phyloP scores from a whole-genome alignment of 163 green algal species.

The Prototheca cutis region DNA sequence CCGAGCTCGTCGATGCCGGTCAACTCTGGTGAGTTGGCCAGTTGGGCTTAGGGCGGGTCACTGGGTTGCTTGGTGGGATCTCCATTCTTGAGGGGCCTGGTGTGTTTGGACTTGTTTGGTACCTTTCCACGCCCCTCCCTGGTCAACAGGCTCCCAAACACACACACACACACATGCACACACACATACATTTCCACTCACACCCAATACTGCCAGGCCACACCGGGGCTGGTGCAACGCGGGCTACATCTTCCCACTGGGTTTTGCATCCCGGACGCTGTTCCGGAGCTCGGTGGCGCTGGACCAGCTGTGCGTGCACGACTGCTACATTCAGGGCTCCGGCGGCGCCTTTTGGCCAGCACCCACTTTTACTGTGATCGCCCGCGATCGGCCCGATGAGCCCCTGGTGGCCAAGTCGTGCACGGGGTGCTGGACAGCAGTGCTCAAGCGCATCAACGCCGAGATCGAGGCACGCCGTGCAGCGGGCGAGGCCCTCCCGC shows the following conservation, averaged over 20 bases:
- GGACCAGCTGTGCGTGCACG: conserved; percentile 63
- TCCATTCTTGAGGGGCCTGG: too few relatives aligned
- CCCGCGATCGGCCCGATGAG: conserved; percentile 68
- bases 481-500: conserved; percentile 62
- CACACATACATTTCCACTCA: too few relatives aligned
- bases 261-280: conserved; percentile 61
- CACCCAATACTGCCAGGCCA: conserved; percentile 6
- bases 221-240: conserved; percentile 53
- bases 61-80: too few relatives aligned
- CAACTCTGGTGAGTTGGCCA: conserved; percentile 18
- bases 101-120: too few relatives aligned
- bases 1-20: conserved; percentile 56
- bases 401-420: conserved; percentile 64
- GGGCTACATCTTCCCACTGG: conserved; percentile 88
- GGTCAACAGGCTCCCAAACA: too few relatives aligned
- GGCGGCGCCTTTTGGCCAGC: conserved; percentile 58
- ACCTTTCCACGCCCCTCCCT: too few relatives aligned
- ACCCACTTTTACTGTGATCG: conserved; percentile 72
- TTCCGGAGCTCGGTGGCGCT: conserved; percentile 64
- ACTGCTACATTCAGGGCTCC: conserved; percentile 65
- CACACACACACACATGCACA: too few relatives aligned
- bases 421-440: conserved; percentile 76
- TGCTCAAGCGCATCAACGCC: conserved; percentile 77
- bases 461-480: conserved; percentile 55
- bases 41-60: too few relatives aligned